Evolutionary conservation across 306 rosid species (phyloP).

Genomic region (Cucurbita ficifolia): DNA sequence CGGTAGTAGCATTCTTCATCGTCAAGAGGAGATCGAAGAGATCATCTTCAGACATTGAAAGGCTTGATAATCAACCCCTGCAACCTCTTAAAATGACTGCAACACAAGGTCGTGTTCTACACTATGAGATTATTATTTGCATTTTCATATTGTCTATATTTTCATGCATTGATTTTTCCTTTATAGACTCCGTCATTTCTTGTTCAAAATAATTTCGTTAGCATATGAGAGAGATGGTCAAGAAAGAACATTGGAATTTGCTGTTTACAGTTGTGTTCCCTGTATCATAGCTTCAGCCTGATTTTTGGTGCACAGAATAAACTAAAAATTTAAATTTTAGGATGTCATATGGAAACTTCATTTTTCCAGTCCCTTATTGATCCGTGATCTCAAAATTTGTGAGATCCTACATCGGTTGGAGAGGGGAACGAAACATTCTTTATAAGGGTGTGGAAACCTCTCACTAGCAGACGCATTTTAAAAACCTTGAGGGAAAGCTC

Average conservation of each 20-base stretch:
- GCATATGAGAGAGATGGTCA: not conserved
- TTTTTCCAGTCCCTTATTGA: not conserved
- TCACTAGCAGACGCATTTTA: no score
- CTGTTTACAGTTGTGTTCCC: not conserved
- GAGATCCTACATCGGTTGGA: no score
- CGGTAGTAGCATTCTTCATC: constrained; percentile 61
- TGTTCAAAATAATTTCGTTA: not conserved
- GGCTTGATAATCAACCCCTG: constrained; percentile 55
- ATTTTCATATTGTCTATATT: not conserved
- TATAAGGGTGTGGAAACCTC: no score
- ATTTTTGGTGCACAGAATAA: not conserved
- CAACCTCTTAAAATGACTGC: constrained; percentile 45
- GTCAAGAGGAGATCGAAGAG: constrained; percentile 64
- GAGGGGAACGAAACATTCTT: no score
- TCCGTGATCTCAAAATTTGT: no score
- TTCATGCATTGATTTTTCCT: not conserved
- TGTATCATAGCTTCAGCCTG: not conserved
- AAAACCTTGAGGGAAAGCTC: no score
- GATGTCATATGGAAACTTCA: not conserved
- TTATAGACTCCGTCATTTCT: not conserved
- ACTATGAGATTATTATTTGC: not conserved
- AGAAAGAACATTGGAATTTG: not conserved
- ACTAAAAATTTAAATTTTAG: not conserved
- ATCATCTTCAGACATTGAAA: constrained; percentile 49
- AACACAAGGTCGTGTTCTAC: constrained; percentile 34